Evolutionary conservation across 2,329 filamentous ascomycete genomes (phyloP).

Genomic region (Trichoderma semiorbis): DNA sequence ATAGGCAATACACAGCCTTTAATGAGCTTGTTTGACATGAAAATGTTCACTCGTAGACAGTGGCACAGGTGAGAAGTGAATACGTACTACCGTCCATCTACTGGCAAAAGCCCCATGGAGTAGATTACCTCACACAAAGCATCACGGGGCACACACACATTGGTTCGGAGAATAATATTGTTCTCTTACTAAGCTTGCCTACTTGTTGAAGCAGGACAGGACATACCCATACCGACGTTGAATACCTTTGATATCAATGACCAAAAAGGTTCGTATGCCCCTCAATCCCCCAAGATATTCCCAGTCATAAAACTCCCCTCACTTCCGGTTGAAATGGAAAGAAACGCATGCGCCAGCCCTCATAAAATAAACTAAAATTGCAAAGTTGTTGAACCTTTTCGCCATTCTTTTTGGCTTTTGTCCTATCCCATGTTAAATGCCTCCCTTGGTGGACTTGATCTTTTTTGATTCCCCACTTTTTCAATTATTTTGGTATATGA

Average conservation of each 20-base stretch:
- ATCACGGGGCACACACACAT: neutral
- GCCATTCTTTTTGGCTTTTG: conserved; percentile 16
- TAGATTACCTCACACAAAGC: neutral
- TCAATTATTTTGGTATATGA: conserved; percentile 15
- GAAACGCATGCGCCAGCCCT: conserved; percentile 23
- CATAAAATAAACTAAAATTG: conserved; percentile 9
- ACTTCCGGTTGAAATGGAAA: conserved; percentile 19
- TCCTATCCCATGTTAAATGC: conserved; percentile 25
- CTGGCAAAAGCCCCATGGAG: neutral
- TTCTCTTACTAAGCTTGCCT: neutral
- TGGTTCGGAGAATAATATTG: neutral
- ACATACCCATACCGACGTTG: conserved; percentile 19
- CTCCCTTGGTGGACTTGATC: conserved; percentile 7
- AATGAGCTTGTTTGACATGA: conserved; percentile 2
- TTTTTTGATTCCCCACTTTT: conserved; percentile 14
- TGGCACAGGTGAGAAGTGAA: neutral
- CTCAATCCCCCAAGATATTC: conserved; percentile 1
- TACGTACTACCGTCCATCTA: neutral
- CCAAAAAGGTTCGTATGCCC: conserved; percentile 5
- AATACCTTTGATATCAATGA: conserved; percentile 13
- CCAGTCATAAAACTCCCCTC: conserved; percentile 21
- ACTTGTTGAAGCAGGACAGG: conserved; percentile 21
- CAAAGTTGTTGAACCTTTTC: conserved; percentile 29
- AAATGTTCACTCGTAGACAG: neutral
- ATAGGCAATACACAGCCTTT: conserved; percentile 18